Base-by-base conservation (phyloP, 768 basidiomycete species). In the Boletus subparvulus region DNA sequence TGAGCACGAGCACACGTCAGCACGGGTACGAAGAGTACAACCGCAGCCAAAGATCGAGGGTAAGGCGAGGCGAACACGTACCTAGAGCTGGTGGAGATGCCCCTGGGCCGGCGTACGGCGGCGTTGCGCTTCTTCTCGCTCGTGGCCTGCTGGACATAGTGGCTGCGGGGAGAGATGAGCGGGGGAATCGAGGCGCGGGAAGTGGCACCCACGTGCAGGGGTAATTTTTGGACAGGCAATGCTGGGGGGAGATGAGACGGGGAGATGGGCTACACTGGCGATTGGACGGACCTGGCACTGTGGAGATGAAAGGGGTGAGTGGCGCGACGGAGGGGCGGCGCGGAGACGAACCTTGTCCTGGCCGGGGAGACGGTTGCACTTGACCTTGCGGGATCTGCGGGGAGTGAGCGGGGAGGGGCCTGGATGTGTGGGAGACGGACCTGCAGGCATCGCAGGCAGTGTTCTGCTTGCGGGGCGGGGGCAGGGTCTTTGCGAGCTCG, bases 361-460 rank as follows among this genome's bases (percentile, higher is more conserved):
- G 32, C 90, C 90, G 33, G 89, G 87, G 19, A 91, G 72, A 56
- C 88, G 83, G 75, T 90, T 84, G 69, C 92, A 94, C 72, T 92
- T 93, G 63, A 94, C 92, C 77, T 94, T 94, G 61, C 92, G 82
- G 39, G 88, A 79, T 74, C 92, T 91, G 60, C 64, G 32, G 30
- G 30, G 51, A 19, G 28, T 54, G 61, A 56, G 54, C 26, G 17
- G 32, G 40, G 50, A 2, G 5, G 6, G 30, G 54, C 43, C 54
- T 32, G 39, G 47, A 16, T 36, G 12, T 42, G 33, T 10, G 19
- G 30, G 36, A 11, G 54, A 61, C 75, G 56, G 8, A 87, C 89
- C 89, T 88, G 84, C 93, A 95, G 50, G 89, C 89, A 77, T 95
- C 93, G 73, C 93, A 95, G 28, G 94, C 93, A 21, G 92, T 90